Percentiles rank a stretch among this genome's conserved stretches.
Evolutionary conservation across 2,329 filamentous ascomycete genomes (phyloP).

Genomic region (Trichophyton mentagrophytes): DNA sequence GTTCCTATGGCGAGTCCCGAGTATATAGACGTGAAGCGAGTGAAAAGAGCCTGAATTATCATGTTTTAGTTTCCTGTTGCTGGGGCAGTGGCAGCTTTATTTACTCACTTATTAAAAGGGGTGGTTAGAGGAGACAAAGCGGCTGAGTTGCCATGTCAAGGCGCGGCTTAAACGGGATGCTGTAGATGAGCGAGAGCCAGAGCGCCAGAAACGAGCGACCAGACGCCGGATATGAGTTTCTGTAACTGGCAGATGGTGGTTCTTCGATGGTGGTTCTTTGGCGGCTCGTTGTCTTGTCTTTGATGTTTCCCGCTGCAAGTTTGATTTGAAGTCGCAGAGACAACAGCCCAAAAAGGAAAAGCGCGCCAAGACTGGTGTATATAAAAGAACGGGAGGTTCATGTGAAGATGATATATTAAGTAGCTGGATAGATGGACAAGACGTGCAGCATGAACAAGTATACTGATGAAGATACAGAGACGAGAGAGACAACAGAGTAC

Average conservation of each 20-base stretch:
- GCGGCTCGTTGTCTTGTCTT: not conserved
- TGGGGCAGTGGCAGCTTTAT: not conserved
- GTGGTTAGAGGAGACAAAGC: not conserved
- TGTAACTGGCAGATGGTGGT: not conserved
- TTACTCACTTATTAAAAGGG: not conserved
- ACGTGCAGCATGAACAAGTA: not conserved
- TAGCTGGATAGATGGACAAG: not conserved
- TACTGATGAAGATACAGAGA: slow-evolving; percentile 3
- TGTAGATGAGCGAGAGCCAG: not conserved
- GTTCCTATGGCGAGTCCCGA: not conserved
- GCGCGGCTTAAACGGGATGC: not conserved
- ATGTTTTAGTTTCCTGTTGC: not conserved
- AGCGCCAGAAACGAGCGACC: not conserved
- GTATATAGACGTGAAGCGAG: not conserved
- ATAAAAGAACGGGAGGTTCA: not conserved
- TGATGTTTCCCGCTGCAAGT: not conserved
- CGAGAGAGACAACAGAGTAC: not conserved
- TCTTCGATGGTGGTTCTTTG: not conserved
- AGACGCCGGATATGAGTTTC: not conserved
- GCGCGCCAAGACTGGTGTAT: not conserved
- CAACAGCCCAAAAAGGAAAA: not conserved
- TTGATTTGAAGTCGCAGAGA: slow-evolving; percentile 1
- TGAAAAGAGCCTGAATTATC: not conserved
- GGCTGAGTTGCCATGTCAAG: not conserved
- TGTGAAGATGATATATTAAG: not conserved